Evolutionary conservation across 805 yeast species (phyloP).

Genomic region (Pichia nakasei): DNA sequence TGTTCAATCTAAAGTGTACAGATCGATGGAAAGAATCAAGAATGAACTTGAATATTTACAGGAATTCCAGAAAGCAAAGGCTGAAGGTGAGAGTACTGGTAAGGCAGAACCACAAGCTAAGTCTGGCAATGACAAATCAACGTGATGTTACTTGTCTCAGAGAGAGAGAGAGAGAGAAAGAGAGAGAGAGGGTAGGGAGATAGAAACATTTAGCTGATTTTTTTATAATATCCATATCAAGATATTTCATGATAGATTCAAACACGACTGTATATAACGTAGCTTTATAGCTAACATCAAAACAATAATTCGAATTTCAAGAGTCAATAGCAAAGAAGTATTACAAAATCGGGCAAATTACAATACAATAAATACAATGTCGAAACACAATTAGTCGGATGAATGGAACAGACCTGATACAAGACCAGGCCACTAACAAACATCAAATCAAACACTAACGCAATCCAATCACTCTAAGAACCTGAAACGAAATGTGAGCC

Average conservation of each 20-base stretch:
- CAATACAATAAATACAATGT: conserved; percentile 22
- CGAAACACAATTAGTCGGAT: conserved; percentile 45
- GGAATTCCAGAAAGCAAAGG: conserved; percentile 28
- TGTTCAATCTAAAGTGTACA: conserved; percentile 82
- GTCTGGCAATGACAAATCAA: conserved; percentile 1
- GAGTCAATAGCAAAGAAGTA: too few relatives aligned
- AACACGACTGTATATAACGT: too few relatives aligned
- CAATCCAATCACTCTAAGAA: conserved; percentile 47
- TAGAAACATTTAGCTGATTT: too few relatives aligned
- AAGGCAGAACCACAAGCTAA: background rate
- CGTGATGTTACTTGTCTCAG: conserved; percentile 1
- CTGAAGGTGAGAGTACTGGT: background rate
- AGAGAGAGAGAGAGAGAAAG: too few relatives aligned
- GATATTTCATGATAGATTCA: background rate
- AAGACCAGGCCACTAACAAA: conserved; percentile 12
- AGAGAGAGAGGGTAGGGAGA: too few relatives aligned
- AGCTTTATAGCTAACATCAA: too few relatives aligned
- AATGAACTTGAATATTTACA: conserved; percentile 61
- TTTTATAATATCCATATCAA: too few relatives aligned
- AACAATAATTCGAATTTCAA: too few relatives aligned
- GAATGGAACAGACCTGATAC: conserved; percentile 21
- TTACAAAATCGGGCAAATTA: too few relatives aligned
- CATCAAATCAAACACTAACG: conserved; percentile 28
- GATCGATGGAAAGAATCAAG: conserved; percentile 88
- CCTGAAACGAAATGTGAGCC: conserved; percentile 68